Percentiles rank a stretch among this genome's conserved stretches.
phyloP scores from a whole-genome alignment of 129 eudicot species.

The Deinandra increscens region DNA sequence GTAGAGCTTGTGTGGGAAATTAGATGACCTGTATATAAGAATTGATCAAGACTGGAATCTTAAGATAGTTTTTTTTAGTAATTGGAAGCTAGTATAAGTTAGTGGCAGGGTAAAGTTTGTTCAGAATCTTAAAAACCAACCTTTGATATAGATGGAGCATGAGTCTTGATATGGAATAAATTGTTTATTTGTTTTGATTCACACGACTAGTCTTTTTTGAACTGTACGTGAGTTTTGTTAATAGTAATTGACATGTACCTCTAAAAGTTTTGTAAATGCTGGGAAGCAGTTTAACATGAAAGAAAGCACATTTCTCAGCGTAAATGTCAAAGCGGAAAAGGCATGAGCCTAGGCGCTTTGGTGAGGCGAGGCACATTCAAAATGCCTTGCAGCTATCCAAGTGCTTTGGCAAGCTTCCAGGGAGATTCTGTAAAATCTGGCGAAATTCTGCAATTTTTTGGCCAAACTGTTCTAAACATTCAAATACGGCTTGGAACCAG shows the following conservation, averaged over 20 bases:
- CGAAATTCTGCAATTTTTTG: too few species aligned
- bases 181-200: neutral
- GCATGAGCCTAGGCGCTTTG: too few species aligned
- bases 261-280: neutral
- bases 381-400: too few species aligned
- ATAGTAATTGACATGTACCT: neutral
- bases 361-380: too few species aligned
- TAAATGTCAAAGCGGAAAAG: too few species aligned
- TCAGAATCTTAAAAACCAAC: neutral
- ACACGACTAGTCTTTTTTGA: neutral
- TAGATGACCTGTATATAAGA: neutral
- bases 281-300: neutral
- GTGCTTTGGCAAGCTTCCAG: too few species aligned
- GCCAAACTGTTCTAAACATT: too few species aligned
- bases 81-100: neutral
- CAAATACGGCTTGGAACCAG: too few species aligned
- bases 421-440: too few species aligned
- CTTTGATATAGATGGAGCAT: too few species aligned
- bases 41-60: neutral
- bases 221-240: neutral
- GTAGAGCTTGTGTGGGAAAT: slow-evolving; percentile 2
- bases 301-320: neutral
- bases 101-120: neutral
- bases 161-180: neutral
- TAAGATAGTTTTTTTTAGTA: neutral